phyloP scores from a whole-genome alignment of 805 yeast species.

The Kuraishia hungarica region DNA sequence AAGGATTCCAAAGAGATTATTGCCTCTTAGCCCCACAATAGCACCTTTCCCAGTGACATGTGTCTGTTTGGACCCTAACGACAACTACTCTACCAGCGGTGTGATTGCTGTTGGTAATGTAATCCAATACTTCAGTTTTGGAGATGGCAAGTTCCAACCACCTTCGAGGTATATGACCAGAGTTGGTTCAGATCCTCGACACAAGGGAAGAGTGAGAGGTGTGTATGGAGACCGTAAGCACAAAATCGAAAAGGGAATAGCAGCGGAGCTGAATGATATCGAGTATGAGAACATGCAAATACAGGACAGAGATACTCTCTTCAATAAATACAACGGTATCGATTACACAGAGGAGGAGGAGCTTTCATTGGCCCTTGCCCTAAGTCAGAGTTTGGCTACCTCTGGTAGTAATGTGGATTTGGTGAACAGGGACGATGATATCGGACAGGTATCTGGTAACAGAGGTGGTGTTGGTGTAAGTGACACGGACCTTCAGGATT shows the following conservation, averaged over 20 bases:
- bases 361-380: slow-evolving; percentile 31
- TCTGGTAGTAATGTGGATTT: slow-evolving; percentile 3
- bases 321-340: slow-evolving; percentile 40
- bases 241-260: neutral
- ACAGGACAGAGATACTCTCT: slow-evolving; percentile 14
- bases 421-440: neutral
- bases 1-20: slow-evolving; percentile 20
- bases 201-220: neutral
- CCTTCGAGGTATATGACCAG: neutral
- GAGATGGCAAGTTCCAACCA: slow-evolving; percentile 15
- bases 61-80: slow-evolving; percentile 18
- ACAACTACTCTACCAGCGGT: slow-evolving; percentile 24
- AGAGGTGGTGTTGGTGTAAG: slow-evolving; percentile 1
- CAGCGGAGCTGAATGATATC: slow-evolving; percentile 16
- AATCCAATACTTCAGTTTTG: slow-evolving; percentile 39
- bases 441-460: too few species aligned
- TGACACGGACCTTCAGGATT: neutral
- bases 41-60: slow-evolving; percentile 17
- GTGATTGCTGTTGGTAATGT: slow-evolving; percentile 30
- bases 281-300: slow-evolving; percentile 15
- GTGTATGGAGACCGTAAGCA: neutral
- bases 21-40: slow-evolving; percentile 11
- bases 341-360: slow-evolving; percentile 28
- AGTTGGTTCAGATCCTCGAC: neutral
- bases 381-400: slow-evolving; percentile 22